phyloP scores from a whole-genome alignment of 305 asterid genomes.

The Nicotiana rustica region DNA sequence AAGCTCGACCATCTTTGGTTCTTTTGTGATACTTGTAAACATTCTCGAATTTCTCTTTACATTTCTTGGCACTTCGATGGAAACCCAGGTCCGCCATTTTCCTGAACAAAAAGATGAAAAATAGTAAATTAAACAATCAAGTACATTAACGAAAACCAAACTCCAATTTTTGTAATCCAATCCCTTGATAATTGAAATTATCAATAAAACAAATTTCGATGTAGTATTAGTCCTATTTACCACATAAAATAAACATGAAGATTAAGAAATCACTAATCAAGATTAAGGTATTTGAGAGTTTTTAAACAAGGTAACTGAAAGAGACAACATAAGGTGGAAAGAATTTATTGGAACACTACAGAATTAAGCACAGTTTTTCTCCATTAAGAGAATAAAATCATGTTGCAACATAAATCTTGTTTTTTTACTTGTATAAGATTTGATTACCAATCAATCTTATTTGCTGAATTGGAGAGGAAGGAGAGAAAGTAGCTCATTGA shows the following conservation, averaged over 20 bases:
- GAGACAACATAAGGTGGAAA: conserved; percentile 32
- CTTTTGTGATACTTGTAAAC: conserved; percentile 91
- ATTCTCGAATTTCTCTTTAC: conserved; percentile 95
- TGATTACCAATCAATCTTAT: not conserved
- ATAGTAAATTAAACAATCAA: not conserved
- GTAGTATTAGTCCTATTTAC: conserved; percentile 1
- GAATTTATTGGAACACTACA: not conserved
- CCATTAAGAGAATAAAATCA: conserved; percentile 5
- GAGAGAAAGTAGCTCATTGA: not conserved
- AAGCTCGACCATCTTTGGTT: conserved; percentile 82
- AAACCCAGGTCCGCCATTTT: conserved; percentile 94
- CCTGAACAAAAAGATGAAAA: conserved; percentile 38
- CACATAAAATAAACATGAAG: conserved; percentile 50
- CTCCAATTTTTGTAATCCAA: not conserved
- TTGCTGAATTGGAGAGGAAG: conserved; percentile 1
- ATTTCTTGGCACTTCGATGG: conserved; percentile 83
- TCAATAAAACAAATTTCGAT: conserved; percentile 34
- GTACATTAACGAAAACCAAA: not conserved
- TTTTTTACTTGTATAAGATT: not conserved
- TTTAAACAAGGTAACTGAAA: not conserved
- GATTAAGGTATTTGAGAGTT: conserved; percentile 35
- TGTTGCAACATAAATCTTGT: conserved; percentile 10
- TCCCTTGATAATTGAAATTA: conserved; percentile 35
- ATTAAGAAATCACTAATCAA: conserved; percentile 33
- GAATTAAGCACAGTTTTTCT: conserved; percentile 38